Evolutionary conservation across 2,329 filamentous ascomycete genomes (phyloP), one percentile per base, ranked within the genome.

Genomic region (Cadophora gregata): DNA sequence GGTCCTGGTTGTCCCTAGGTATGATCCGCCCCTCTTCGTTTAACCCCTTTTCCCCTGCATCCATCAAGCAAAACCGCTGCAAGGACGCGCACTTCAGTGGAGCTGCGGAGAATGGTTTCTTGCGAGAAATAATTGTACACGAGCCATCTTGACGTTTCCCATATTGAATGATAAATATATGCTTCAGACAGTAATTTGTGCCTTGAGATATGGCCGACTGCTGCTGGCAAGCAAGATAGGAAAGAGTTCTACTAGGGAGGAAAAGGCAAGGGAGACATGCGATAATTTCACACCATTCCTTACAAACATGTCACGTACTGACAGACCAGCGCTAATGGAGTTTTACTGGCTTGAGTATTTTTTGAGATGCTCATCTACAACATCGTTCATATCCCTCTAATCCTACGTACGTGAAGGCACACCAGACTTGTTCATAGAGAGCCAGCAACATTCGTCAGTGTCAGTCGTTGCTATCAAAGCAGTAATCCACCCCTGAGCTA

Each of bases 41-140:
- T 33, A 67, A 42, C 66, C 66, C 63, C 63, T 64, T 62, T 64
- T 29, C 42, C 38, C 21, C 24, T 65, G 38, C 58, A 60, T 47
- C 42, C 16, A 60, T 47, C 42, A 16, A 60, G 19, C 50, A 31
- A 66, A 63, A 24, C 19, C 1, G 25, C 31, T n/a, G 55, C 31
- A n/a, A n/a, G 21, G 31, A 59, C 55, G 50, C 50, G 53, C 31
- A 33, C 31, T 36, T 1, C 53, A 56, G 53, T 56, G 53, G 53
- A 24, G n/a, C n/a, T 25, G 42, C 27, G 50, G 50, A 27, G 27
- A 31, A 31, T 53, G 24, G 14, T 53, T 53, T 53, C 25, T 14
- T 19, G 27, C 25, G 25, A n/a, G 9, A 31, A 29, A 21, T 21
- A 21, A 21, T 45, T 36, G 16, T 45, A 21, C 8, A 42, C 38